These are phyloP conservation scores for Yamagishiella unicocca DNA, from an alignment of 139 green algal species.

Conservation along the genomic window DNA sequence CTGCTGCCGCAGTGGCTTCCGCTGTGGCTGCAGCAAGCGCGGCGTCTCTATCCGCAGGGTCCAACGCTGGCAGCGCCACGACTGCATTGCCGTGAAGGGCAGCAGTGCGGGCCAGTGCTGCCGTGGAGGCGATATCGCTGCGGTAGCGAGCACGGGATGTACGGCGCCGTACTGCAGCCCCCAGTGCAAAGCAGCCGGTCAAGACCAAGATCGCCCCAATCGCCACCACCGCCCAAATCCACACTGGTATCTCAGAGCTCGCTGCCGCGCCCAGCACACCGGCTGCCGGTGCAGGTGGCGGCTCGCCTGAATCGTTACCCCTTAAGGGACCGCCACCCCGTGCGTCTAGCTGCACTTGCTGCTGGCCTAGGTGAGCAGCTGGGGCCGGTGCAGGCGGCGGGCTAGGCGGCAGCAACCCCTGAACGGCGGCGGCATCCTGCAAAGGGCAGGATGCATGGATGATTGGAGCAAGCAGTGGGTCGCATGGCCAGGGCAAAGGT, in stretches of 20 bases:
- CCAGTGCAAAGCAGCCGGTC: neutral
- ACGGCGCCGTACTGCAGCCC: neutral
- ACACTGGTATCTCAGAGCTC: neutral
- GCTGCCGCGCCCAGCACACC: no score
- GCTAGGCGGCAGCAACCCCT: no score
- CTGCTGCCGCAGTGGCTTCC: neutral
- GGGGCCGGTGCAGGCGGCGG: no score
- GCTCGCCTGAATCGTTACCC: no score
- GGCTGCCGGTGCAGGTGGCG: no score
- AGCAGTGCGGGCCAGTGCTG: neutral
- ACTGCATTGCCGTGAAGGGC: neutral
- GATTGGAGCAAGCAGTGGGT: no score
- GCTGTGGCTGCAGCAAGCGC: neutral
- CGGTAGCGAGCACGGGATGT: neutral
- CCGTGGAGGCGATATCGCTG: neutral
- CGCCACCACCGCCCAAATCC: constrained; percentile 9
- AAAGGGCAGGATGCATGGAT: no score
- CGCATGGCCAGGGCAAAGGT: no score
- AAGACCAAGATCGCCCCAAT: neutral
- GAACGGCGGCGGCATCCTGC: no score
- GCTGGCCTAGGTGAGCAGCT: no score
- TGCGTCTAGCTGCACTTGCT: no score
- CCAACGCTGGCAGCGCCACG: neutral
- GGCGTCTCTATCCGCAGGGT: neutral
- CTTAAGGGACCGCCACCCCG: no score